phyloP scores from a whole-genome alignment of 306 rosid genomes.

The Mucuna pruriens region DNA sequence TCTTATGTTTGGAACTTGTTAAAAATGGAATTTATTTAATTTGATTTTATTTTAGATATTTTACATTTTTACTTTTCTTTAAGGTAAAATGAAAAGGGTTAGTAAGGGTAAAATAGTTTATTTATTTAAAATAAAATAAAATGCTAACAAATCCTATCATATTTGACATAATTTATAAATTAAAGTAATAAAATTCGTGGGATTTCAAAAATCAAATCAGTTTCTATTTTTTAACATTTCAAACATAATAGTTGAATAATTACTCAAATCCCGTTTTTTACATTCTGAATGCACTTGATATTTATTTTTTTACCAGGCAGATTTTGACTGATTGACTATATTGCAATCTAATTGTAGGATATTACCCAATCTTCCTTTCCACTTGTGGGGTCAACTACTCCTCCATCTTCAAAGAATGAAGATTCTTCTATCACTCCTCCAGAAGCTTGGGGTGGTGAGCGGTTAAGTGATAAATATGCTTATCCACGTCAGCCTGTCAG shows the following conservation, averaged over 20 bases:
- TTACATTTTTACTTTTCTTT: background rate
- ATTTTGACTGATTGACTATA: conserved; percentile 35
- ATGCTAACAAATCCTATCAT: background rate
- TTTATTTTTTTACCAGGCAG: conserved; percentile 21
- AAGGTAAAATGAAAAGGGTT: background rate
- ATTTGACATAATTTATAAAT: conserved; percentile 1
- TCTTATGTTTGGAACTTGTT: background rate
- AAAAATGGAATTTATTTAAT: background rate
- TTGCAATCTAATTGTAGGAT: conserved; percentile 60
- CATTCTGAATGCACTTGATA: background rate
- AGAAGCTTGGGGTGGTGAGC: conserved; percentile 99
- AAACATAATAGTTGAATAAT: background rate
- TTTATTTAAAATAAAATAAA: conserved; percentile 20
- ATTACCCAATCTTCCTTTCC: conserved; percentile 69
- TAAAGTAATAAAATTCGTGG: background rate
- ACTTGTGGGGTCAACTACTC: conserved; percentile 69
- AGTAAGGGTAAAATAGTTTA: background rate
- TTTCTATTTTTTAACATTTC: background rate
- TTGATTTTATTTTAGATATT: conserved; percentile 4
- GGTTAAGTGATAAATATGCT: conserved; percentile 72
- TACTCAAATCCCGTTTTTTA: background rate
- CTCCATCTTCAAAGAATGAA: conserved; percentile 76
- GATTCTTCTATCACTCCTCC: conserved; percentile 96
- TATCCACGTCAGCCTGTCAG: conserved; percentile 58
- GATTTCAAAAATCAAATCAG: background rate